Percentiles rank a stretch among this genome's conserved stretches.
Conservation (phyloP, 108 stramenopile genomes). For the Aurantiochytrium sp. region DNA sequence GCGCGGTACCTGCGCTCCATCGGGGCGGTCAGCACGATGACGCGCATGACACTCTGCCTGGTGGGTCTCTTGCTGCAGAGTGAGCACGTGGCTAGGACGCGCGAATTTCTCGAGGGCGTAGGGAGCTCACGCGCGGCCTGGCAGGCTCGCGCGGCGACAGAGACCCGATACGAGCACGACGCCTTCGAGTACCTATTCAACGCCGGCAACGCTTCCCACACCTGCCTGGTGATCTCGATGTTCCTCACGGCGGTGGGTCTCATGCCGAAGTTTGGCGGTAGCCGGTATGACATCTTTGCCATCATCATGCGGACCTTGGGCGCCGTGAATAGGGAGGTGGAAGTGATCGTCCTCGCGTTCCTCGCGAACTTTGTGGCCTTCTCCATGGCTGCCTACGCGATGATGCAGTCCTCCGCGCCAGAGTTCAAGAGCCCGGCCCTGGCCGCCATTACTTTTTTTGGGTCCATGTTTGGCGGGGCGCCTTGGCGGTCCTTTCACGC, state of each 20-base stretch:
- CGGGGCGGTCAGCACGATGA: background rate
- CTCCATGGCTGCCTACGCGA: background rate
- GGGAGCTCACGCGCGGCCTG: background rate
- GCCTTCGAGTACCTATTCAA: background rate
- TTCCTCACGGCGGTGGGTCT: background rate
- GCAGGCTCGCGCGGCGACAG: background rate
- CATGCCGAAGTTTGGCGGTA: background rate
- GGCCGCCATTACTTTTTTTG: background rate
- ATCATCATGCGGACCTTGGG: background rate
- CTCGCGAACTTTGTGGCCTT: background rate
- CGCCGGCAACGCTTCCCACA: background rate
- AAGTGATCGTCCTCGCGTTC: background rate
- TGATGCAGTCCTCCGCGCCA: background rate
- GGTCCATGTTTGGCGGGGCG: slow-evolving; percentile 5
- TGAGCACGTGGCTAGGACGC: background rate
- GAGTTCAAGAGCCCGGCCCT: background rate
- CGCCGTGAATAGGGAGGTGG: background rate
- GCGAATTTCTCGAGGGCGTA: background rate
- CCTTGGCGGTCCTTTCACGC: slow-evolving; percentile 1
- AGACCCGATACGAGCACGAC: background rate
- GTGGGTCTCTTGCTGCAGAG: background rate
- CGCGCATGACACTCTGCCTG: background rate
- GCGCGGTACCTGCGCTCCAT: background rate
- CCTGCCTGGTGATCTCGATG: background rate
- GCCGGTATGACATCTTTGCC: background rate